A percentile compares a stretch with the other conserved stretches of the same genome.
Evolutionary conservation across 805 yeast species (phyloP).

Genomic region (Jamesozyma piceae): DNA sequence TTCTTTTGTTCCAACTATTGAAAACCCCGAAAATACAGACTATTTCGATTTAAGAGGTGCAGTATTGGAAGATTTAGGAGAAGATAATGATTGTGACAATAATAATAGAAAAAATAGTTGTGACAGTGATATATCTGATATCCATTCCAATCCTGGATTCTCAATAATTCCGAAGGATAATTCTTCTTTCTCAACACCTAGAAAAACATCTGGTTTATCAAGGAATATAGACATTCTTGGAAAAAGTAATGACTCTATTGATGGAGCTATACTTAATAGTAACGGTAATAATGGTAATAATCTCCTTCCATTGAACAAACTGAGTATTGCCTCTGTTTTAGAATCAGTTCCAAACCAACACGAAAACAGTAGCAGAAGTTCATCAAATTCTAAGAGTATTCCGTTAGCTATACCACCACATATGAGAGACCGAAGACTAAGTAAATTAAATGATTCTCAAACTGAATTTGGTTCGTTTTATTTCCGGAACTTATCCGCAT

Average conservation of each 20-base stretch:
- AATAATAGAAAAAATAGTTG: background rate
- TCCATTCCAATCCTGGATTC: conserved; percentile 2
- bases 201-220: conserved; percentile 7
- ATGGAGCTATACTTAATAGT: conserved; percentile 1
- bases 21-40: conserved; percentile 79
- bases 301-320: conserved; percentile 18
- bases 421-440: conserved; percentile 61
- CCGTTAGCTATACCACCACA: conserved; percentile 46
- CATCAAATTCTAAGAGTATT: conserved; percentile 32
- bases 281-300: conserved; percentile 4
- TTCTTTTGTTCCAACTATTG: conserved; percentile 71
- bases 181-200: conserved; percentile 4
- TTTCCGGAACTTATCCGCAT: conserved; percentile 77
- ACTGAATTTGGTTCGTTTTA: conserved; percentile 88
- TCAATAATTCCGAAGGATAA: background rate
- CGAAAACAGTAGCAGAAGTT: conserved; percentile 11
- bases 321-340: conserved; percentile 24
- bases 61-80: conserved; percentile 37
- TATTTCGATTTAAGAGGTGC: conserved; percentile 93
- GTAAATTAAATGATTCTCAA: conserved; percentile 58
- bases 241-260: background rate
- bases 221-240: background rate
- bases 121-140: conserved; percentile 16
- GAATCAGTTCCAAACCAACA: conserved; percentile 27
- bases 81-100: conserved; percentile 5